Evolutionary conservation across 139 green algal species (phyloP).

Genomic region (Chlamydomonas sp.): DNA sequence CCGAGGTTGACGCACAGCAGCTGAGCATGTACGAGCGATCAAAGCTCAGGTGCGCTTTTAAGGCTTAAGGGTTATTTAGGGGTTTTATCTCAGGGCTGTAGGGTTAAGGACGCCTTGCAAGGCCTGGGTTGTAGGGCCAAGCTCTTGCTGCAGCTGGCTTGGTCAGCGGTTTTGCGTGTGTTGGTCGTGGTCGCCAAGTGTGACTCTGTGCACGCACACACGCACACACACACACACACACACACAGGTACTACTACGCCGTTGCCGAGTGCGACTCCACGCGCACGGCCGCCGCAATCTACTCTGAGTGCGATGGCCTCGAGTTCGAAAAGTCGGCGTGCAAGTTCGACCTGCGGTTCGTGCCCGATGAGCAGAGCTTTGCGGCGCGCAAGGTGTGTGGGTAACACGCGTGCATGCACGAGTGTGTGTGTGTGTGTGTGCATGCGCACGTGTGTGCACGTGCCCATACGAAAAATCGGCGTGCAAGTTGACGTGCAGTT

Average conservation of each 20-base stretch:
- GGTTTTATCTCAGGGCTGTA: too few relatives aligned
- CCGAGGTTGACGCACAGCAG: too few relatives aligned
- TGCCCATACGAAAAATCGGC: not conserved
- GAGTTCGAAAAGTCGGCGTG: constrained; percentile 69
- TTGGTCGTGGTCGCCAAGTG: too few relatives aligned
- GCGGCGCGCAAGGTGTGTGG: constrained; percentile 35
- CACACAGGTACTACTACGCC: constrained; percentile 57
- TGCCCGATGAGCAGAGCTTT: constrained; percentile 76
- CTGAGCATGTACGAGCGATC: too few relatives aligned
- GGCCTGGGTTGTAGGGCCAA: too few relatives aligned
- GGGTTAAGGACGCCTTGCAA: too few relatives aligned
- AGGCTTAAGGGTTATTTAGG: too few relatives aligned
- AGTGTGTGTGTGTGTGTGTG: too few relatives aligned
- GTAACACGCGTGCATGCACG: not conserved
- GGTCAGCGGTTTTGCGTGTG: too few relatives aligned
- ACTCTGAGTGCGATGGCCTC: constrained; percentile 84
- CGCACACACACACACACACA: not conserved
- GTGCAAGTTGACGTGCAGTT: not conserved
- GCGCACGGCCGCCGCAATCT: constrained; percentile 61
- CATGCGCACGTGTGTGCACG: not conserved
- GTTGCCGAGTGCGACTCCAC: constrained; percentile 77
- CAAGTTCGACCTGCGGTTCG: constrained; percentile 90
- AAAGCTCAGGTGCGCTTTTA: too few relatives aligned
- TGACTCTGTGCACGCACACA: constrained; percentile 7
- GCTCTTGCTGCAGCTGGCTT: too few relatives aligned